Conservation (phyloP, 2,329 filamentous ascomycete genomes). For the Trichoderma hamatum region DNA sequence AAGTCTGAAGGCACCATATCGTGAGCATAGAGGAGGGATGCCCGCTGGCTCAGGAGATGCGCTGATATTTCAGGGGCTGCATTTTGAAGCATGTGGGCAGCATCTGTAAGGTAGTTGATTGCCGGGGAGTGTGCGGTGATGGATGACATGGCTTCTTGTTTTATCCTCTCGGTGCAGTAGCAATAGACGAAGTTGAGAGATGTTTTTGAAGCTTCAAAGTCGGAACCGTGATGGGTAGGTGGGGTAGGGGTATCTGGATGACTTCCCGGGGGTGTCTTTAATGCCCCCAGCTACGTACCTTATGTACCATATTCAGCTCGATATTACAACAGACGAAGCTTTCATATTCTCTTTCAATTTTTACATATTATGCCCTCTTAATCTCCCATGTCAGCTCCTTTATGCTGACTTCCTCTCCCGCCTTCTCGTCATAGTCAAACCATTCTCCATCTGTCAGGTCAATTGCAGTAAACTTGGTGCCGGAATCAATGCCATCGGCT, state of each 20-base stretch:
- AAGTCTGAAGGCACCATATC: conserved; percentile 49
- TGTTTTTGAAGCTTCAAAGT: conserved; percentile 19
- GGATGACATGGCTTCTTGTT: not conserved
- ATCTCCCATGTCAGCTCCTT: conserved; percentile 89
- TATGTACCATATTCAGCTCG: not conserved
- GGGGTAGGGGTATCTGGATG: conserved; percentile 10
- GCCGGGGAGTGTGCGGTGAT: conserved; percentile 31
- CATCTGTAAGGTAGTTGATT: conserved; percentile 57
- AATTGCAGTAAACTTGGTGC: conserved; percentile 78
- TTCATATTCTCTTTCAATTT: not conserved
- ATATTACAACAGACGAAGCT: not conserved
- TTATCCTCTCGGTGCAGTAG: not conserved
- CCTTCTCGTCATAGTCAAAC: conserved; percentile 98
- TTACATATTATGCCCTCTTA: conserved; percentile 59
- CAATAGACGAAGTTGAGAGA: not conserved
- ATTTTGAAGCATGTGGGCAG: conserved; percentile 58
- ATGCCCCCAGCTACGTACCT: not conserved
- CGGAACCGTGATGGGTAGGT: conserved; percentile 14
- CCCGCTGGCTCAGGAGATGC: conserved; percentile 59
- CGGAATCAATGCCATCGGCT: conserved; percentile 77
- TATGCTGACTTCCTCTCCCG: conserved; percentile 87
- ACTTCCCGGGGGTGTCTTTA: conserved; percentile 10
- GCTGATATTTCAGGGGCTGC: conserved; percentile 61
- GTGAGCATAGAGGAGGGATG: conserved; percentile 53
- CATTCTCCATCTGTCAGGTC: conserved; percentile 90